These are phyloP conservation scores for Trapa bicornis DNA, from an alignment of 345 rosid genomes.

Conservation along the genomic window DNA sequence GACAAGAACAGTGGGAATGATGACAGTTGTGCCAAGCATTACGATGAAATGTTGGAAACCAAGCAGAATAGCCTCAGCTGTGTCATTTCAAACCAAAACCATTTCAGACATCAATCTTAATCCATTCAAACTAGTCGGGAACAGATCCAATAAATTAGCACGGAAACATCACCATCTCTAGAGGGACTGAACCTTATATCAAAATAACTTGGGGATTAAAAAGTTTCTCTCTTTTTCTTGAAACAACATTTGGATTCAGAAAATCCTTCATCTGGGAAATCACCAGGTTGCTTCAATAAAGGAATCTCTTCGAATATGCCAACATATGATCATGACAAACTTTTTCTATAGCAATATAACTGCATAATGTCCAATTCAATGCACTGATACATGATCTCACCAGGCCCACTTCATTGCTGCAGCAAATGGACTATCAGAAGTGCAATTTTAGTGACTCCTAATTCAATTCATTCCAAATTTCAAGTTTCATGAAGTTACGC, in stretches of 20 bases:
- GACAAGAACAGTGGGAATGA: conserved; percentile 89
- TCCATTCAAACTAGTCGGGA: not conserved
- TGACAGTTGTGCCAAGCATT: conserved; percentile 87
- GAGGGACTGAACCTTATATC: too few species aligned
- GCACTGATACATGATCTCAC: too few species aligned
- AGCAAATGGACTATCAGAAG: too few species aligned
- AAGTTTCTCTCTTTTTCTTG: not conserved
- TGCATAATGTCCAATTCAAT: too few species aligned
- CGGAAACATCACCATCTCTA: too few species aligned
- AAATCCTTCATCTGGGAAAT: not conserved
- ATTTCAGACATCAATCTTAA: conserved; percentile 7
- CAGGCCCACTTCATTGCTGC: too few species aligned
- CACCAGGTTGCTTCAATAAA: not conserved
- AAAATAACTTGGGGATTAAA: too few species aligned
- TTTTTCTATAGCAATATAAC: too few species aligned
- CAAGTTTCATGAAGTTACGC: not conserved
- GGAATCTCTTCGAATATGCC: conserved; percentile 14
- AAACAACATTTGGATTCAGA: not conserved
- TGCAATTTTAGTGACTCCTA: too few species aligned
- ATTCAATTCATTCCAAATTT: too few species aligned
- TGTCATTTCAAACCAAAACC: conserved; percentile 9
- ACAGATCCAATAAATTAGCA: not conserved
- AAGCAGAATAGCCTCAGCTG: conserved; percentile 94
- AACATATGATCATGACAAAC: too few species aligned
- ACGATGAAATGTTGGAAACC: conserved; percentile 97